These are phyloP conservation scores for Nepenthes alata DNA, from an alignment of 179 eudicot species.

Conservation along the genomic window DNA sequence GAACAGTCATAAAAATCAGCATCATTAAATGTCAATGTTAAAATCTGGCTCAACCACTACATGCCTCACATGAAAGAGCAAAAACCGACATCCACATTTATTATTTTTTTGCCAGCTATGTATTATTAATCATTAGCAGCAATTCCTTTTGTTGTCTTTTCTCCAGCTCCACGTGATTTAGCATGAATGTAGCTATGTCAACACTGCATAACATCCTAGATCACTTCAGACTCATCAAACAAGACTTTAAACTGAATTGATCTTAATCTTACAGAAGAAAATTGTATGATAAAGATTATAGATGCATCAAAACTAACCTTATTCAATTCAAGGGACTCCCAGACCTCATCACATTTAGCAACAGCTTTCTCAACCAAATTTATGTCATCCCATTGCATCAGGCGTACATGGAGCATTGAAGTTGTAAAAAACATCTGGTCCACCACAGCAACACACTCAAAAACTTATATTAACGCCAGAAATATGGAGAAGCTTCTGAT, in stretches of 20 bases:
- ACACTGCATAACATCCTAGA: too few relatives aligned
- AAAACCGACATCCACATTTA: too few relatives aligned
- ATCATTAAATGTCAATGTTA: too few relatives aligned
- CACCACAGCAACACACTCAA: slow-evolving; percentile 8
- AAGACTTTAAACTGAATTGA: not conserved
- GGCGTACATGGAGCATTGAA: slow-evolving; percentile 78
- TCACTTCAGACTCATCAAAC: too few relatives aligned
- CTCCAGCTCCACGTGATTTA: too few relatives aligned
- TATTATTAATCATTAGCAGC: too few relatives aligned
- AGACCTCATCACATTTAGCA: slow-evolving; percentile 58
- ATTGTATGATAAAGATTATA: slow-evolving; percentile 3
- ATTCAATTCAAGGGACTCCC: slow-evolving; percentile 58
- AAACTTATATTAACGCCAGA: not conserved
- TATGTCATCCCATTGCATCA: slow-evolving; percentile 80
- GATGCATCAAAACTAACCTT: slow-evolving; percentile 38
- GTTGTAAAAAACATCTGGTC: slow-evolving; percentile 91
- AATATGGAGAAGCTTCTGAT: not conserved
- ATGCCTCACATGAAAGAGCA: too few relatives aligned
- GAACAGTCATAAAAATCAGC: too few relatives aligned
- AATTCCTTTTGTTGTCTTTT: too few relatives aligned
- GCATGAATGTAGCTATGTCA: too few relatives aligned
- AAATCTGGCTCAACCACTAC: too few relatives aligned
- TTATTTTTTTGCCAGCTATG: too few relatives aligned
- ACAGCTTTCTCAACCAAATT: slow-evolving; percentile 62
- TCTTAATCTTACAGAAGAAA: not conserved